Base-by-base conservation (phyloP, 176 grass and related monocot species). In the Ananas comosus region DNA sequence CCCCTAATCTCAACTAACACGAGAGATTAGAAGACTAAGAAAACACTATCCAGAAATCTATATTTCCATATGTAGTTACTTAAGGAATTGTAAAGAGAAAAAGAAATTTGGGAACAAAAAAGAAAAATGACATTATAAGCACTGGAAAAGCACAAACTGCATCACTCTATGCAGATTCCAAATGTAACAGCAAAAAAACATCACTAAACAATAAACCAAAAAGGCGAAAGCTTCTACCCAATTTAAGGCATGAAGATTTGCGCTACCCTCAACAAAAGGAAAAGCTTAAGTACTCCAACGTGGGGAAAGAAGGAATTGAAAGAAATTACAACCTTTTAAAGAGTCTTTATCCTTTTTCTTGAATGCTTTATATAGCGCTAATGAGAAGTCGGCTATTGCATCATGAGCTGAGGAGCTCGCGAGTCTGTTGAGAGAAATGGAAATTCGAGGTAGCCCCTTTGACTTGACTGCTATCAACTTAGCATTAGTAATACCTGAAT, bases 381-480 rank as follows among this genome's bases (percentile, higher is more conserved):
- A 68, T 24, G 86, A 85, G 48, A 97, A 85, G 51, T 85, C 75
- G 1, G 84, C 79, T 21, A 87, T 77, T 64, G 69, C 65, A 84
- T 97, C 84, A 72, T 72, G 85, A 47, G 78, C 65, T 4, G 13
- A 29, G 59, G 80, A 66, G 69, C 72, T 74, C 57, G 49, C 58
- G 50, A 87, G 58, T 68, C 65, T 81, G 57, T 81, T 47, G 42
- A 97, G 89, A 59, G 84, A 72, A 56, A 97, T 51, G 33, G 84
- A 73, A 21, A 97, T 88, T 28, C 80, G 94, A 81, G 94, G 94
- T 48, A 97, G 68, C 19, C 93, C 93, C 69, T 97, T 97, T 12
- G 86, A 85, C 69, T 97, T 97, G 27, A 83, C 80, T 72, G 84
- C 86, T 75, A 90, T 57, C 70, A 92, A 81, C 57, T 81, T 67